Evolutionary conservation across 768 basidiomycete genomes (phyloP), one percentile per base, ranked within the genome.

Genomic region (Leccinum sublutescens): DNA sequence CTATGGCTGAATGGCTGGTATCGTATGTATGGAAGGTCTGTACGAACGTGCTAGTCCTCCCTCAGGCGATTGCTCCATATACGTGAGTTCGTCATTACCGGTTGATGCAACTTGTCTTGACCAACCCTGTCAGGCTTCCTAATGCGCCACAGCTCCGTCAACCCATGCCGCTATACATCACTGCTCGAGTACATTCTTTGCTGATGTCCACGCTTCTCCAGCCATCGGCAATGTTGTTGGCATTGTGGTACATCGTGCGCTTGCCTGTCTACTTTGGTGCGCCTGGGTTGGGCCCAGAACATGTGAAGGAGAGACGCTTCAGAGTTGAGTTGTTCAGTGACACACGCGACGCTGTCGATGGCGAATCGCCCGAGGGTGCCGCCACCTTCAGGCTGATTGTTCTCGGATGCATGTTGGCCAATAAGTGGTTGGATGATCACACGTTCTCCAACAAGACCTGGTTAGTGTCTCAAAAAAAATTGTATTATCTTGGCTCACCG

Each of bases 381-480:
- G 85, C 85, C 1, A 84, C 87, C 11, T 92, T 91, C 72, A 84
- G 88, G 55, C 78, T 93, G 47, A 78, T 92, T 58, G 81, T 93
- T 23, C 78, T 93, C 23, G 91, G 91, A 19, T 91, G 85, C 62
- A 91, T 93, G 89, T 76, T 93, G 34, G 89, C 90, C 19, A 92
- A 92, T 72, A 93, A 93, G 74, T 92, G 91, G 91, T 69, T 93
- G 63, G 90, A 92, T 63, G 91, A 93, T 65, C 91, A 93, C 67
- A 92, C 91, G 0, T 93, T 92, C 73, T 91, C 89, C 43, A 92
- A 92, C 75, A 92, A 91, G 77, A 93, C 91, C 55, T 93, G 91
- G 91, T 91, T 71, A 60, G 85, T 70, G 38, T 29, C 3, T 9
- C 8, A 29, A 29, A 29, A 29, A 29, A 29, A 2, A 31, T 43